Conservation (phyloP, 2,329 filamentous ascomycete genomes). For the Fusarium sp. region DNA sequence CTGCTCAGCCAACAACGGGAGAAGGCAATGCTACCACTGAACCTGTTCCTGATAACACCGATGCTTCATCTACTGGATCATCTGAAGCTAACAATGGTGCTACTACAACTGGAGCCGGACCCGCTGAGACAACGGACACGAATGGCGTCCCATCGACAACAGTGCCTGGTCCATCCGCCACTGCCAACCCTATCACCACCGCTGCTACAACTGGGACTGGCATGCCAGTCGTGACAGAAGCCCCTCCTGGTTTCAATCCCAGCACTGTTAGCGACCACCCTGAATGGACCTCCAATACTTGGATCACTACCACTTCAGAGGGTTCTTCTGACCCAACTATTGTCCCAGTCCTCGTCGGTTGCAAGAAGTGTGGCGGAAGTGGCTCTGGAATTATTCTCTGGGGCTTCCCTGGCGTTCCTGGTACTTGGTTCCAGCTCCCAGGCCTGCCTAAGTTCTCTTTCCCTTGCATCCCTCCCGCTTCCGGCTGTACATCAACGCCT, state of each 20-base stretch:
- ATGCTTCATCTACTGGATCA: no score
- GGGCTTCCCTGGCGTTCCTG: background rate
- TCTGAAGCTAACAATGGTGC: no score
- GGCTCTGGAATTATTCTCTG: constrained; percentile 12
- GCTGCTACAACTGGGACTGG: background rate
- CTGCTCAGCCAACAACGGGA: background rate
- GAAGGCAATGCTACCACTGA: background rate
- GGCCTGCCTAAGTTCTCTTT: constrained; percentile 23
- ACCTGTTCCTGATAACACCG: no score
- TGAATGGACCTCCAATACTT: constrained; percentile 36
- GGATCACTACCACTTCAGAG: constrained; percentile 33
- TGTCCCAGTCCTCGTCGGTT: constrained; percentile 32
- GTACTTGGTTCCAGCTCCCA: constrained; percentile 17
- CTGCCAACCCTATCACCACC: background rate
- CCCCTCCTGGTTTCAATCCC: background rate
- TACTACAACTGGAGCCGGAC: background rate
- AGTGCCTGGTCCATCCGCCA: background rate
- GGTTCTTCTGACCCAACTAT: constrained; percentile 25
- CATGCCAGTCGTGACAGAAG: constrained; percentile 3
- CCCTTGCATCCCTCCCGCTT: constrained; percentile 29
- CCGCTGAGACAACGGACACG: background rate
- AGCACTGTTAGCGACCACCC: constrained; percentile 11
- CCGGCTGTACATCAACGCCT: background rate
- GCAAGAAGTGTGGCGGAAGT: constrained; percentile 7
- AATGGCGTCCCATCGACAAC: background rate